Evolutionary conservation across 169 alveolate species (phyloP), one percentile per base, ranked within the genome.

Genomic region (Cyclospora cayetanensis): DNA sequence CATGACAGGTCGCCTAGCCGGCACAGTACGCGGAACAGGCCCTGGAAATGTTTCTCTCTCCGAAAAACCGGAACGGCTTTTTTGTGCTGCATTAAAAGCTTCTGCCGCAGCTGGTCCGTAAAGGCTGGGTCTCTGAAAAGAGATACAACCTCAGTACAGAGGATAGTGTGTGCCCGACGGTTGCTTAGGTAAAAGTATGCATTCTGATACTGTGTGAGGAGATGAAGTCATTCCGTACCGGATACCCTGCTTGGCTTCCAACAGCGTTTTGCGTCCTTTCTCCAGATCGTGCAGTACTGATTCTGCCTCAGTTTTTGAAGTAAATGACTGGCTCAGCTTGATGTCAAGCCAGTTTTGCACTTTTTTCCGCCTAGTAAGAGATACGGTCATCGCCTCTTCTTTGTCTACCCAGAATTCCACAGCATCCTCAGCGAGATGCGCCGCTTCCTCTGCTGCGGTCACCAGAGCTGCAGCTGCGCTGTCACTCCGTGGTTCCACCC

Each of bases 1-100:
- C 86, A 76, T 2, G 86, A 22, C 66, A 76, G 31, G 42, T 76
- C 86, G n/a, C 86, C 86, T 5, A 42, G 37, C 66, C 63, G 65
- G 43, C 35, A 25, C n/a, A 76, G n/a, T 4, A 76, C 86, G 9
- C 39, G 41, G 86, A 60, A 76, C 27, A 76, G 31, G 12, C 66
- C 86, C 39, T 42, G 41, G 31, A 76, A 76, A 12, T 76, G 66
- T 27, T 76, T 39, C 65, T 39, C 66, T n/a, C 66, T 43, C 18
- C 86, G 86, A 41, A 76, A 27, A 2, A 25, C 9, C 11, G 34
- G 55, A 22, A 41, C 86, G 15, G 86, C 86, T 25, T 42, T 76
- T 29, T 76, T 39, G 41, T 76, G 86, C 86, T 22, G 86, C 34
- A 35, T 43, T 39, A 76, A n/a, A 27, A 11, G 66, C 27, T 18